Percentiles rank a stretch among this genome's conserved stretches.
Conservation (phyloP, 495 filamentous ascomycete species). For the Apiosordaria backusii region DNA sequence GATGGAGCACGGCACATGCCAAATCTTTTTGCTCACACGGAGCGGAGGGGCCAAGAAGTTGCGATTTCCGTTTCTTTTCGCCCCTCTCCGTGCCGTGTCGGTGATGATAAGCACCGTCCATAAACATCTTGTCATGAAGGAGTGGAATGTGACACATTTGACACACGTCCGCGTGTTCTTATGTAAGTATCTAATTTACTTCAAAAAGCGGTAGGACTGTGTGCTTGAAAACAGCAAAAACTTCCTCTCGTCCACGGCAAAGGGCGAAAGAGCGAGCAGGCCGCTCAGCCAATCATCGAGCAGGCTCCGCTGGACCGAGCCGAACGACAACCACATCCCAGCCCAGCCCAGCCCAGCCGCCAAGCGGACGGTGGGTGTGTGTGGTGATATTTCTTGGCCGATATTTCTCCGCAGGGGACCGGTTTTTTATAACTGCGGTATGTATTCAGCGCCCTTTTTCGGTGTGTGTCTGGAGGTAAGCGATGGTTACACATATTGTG, state of each 20-base stretch:
- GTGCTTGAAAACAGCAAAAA: too few relatives aligned
- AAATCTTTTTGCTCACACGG: neutral
- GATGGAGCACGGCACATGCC: slow-evolving; percentile 3
- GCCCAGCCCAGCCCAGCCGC: neutral
- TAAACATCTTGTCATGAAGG: too few relatives aligned
- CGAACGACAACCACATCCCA: neutral
- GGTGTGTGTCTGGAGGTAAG: neutral
- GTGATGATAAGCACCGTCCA: too few relatives aligned
- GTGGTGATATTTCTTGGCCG: neutral
- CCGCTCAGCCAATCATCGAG: slow-evolving; percentile 18
- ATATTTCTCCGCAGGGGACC: neutral
- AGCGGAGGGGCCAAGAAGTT: neutral
- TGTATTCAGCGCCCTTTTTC: neutral
- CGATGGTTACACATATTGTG: neutral
- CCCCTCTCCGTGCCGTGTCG: too few relatives aligned
- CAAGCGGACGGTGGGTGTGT: too few relatives aligned
- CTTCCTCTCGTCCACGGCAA: slow-evolving; percentile 1
- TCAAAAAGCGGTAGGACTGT: neutral
- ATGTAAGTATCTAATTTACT: too few relatives aligned
- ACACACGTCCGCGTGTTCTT: too few relatives aligned
- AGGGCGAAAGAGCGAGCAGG: slow-evolving; percentile 18
- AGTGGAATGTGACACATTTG: too few relatives aligned
- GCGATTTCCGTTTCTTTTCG: neutral
- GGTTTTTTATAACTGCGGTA: neutral
- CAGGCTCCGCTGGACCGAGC: slow-evolving; percentile 18